phyloP scores from a whole-genome alignment of 805 yeast genomes.

The Cyberlindnera veronae region DNA sequence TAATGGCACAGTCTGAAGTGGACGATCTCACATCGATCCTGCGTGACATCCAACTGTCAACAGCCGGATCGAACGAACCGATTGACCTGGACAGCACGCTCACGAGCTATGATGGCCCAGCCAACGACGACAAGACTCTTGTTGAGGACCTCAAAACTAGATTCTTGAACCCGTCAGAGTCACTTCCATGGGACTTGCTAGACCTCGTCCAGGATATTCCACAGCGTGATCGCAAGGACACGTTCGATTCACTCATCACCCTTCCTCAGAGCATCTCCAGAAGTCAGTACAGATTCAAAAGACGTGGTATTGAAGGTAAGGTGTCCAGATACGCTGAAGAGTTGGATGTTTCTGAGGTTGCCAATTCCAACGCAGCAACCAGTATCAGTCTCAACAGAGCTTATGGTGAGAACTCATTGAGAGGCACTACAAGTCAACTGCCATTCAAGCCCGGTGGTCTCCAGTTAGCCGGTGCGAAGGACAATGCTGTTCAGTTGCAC shows the following conservation, averaged over 20 bases:
- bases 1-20: no score
- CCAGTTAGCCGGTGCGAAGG: slow-evolving; percentile 33
- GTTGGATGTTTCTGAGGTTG: slow-evolving; percentile 43
- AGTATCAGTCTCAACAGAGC: slow-evolving; percentile 73
- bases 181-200: slow-evolving; percentile 66
- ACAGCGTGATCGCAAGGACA: slow-evolving; percentile 25
- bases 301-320: slow-evolving; percentile 72
- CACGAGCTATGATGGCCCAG: neutral
- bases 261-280: slow-evolving; percentile 62
- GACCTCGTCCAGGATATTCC: slow-evolving; percentile 64
- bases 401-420: slow-evolving; percentile 56
- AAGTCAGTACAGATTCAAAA: slow-evolving; percentile 60
- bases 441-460: slow-evolving; percentile 95
- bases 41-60: slow-evolving; percentile 5
- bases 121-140: slow-evolving; percentile 4
- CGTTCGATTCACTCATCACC: slow-evolving; percentile 38
- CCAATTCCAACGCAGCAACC: slow-evolving; percentile 55
- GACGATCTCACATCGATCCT: slow-evolving; percentile 8
- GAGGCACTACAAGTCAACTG: slow-evolving; percentile 68
- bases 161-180: slow-evolving; percentile 60
- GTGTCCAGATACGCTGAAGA: slow-evolving; percentile 64
- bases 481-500: slow-evolving; percentile 43
- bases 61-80: neutral
- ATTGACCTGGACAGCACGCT: neutral
- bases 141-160: slow-evolving; percentile 31